Conservation (phyloP, 2,329 filamentous ascomycete species). For the Xylogone sp. region DNA sequence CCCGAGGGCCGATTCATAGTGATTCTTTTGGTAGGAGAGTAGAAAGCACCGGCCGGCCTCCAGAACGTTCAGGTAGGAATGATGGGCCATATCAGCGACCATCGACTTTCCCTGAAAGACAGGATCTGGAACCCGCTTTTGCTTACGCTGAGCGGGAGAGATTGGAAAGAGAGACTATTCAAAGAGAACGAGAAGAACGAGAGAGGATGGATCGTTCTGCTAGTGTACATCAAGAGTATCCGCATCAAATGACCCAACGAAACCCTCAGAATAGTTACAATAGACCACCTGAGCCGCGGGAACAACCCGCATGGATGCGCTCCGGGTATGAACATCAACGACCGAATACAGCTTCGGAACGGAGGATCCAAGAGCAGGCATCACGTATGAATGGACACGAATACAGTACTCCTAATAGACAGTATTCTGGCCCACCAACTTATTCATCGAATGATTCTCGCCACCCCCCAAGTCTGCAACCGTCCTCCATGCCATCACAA, state of each 20-base stretch:
- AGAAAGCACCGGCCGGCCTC: constrained; percentile 5
- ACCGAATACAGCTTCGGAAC: constrained; percentile 5
- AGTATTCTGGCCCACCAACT: constrained; percentile 18
- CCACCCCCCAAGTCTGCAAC: constrained; percentile 31
- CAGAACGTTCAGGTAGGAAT: constrained; percentile 34
- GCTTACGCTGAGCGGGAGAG: constrained; percentile 51
- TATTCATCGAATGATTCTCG: constrained; percentile 22
- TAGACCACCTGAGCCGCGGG: constrained; percentile 21
- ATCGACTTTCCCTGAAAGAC: constrained; percentile 20
- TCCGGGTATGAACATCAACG: constrained; percentile 18
- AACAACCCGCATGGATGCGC: constrained; percentile 25
- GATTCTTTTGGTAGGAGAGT: constrained; percentile 20
- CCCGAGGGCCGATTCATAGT: constrained; percentile 10
- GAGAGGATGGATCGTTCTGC: constrained; percentile 36
- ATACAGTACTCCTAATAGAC: constrained; percentile 3
- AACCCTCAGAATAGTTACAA: constrained; percentile 18
- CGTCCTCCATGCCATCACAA: constrained; percentile 29
- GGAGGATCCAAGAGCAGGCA: constrained; percentile 8
- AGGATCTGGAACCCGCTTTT: constrained; percentile 31
- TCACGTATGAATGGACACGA: neutral
- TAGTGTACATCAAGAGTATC: constrained; percentile 17
- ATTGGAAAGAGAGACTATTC: constrained; percentile 15
- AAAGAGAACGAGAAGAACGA: constrained; percentile 13
- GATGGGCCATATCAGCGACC: constrained; percentile 22
- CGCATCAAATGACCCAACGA: constrained; percentile 21